Conservation (phyloP, 768 basidiomycete species). For the Strobilomyces confusus region DNA sequence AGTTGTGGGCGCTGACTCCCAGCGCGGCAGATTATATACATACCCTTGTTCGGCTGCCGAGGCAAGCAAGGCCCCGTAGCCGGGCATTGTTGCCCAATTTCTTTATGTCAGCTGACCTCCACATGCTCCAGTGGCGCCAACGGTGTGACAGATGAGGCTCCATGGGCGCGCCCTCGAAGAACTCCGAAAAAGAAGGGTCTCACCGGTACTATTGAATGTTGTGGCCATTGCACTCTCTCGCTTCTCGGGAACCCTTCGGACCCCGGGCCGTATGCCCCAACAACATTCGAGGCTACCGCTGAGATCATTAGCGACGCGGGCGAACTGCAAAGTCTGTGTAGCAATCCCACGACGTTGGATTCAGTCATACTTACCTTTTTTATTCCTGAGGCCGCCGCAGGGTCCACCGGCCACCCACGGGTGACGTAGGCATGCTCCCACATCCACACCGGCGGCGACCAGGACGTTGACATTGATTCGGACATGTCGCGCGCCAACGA, state of each 20-base stretch:
- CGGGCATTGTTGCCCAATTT: too few species aligned
- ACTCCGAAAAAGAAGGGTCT: too few species aligned
- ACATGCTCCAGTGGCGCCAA: too few species aligned
- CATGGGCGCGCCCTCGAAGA: too few species aligned
- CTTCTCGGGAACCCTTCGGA: conserved; percentile 26
- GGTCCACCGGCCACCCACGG: not conserved
- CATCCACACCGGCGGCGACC: not conserved
- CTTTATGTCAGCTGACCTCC: too few species aligned
- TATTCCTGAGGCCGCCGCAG: conserved; percentile 8
- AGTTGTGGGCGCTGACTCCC: too few species aligned
- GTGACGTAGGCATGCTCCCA: conserved; percentile 21
- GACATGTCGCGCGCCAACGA: conserved; percentile 33
- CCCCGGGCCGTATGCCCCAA: conserved; percentile 30
- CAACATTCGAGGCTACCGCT: conserved; percentile 53
- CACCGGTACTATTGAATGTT: too few species aligned
- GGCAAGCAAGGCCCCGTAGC: too few species aligned
- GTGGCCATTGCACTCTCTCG: conserved; percentile 23
- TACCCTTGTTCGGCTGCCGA: too few species aligned
- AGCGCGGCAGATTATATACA: too few species aligned
- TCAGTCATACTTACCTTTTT: too few species aligned
- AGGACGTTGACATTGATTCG: conserved; percentile 39
- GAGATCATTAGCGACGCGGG: conserved; percentile 75
- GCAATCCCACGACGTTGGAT: conserved; percentile 45
- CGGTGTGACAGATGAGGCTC: too few species aligned
- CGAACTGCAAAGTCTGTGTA: conserved; percentile 61